phyloP scores from a whole-genome alignment of 345 rosid species.

The Clarkia xantiana region DNA sequence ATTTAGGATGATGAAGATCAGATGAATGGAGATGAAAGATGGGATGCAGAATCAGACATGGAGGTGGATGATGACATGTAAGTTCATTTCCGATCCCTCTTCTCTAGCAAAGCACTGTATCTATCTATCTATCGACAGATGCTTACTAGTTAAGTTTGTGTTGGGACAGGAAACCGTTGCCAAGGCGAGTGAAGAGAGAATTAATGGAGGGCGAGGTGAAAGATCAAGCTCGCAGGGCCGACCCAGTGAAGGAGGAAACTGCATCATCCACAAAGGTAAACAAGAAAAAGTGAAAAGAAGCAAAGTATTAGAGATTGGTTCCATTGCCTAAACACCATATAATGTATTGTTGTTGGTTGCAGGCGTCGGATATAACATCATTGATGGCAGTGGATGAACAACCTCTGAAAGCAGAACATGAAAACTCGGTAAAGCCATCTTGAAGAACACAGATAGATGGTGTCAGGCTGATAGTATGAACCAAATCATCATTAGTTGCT shows the following conservation, averaged over 20 bases:
- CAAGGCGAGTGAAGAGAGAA: constrained; percentile 73
- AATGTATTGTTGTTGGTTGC: constrained; percentile 11
- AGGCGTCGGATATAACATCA: constrained; percentile 35
- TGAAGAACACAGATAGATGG: too few species aligned
- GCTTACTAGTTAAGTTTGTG: constrained; percentile 6
- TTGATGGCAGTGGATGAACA: constrained; percentile 47
- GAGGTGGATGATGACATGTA: constrained; percentile 69
- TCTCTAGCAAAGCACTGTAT: background rate
- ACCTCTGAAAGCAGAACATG: constrained; percentile 52
- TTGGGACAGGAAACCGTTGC: constrained; percentile 47
- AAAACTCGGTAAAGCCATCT: constrained; percentile 33
- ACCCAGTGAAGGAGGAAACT: background rate
- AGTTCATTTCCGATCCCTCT: constrained; percentile 1
- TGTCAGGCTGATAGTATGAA: too few species aligned
- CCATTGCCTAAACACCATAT: too few species aligned
- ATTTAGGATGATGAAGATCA: constrained; percentile 67
- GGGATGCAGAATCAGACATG: constrained; percentile 75
- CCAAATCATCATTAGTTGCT: too few species aligned
- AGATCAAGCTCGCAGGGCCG: constrained; percentile 32
- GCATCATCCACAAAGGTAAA: too few species aligned
- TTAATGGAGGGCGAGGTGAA: constrained; percentile 42
- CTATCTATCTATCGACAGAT: too few species aligned
- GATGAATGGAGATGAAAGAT: constrained; percentile 71
- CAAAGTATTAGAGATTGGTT: too few species aligned
- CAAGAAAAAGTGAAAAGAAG: too few species aligned